Evolutionary conservation across 2,329 filamentous ascomycete genomes (phyloP).

Genomic region (Trichoderma arundinaceum): DNA sequence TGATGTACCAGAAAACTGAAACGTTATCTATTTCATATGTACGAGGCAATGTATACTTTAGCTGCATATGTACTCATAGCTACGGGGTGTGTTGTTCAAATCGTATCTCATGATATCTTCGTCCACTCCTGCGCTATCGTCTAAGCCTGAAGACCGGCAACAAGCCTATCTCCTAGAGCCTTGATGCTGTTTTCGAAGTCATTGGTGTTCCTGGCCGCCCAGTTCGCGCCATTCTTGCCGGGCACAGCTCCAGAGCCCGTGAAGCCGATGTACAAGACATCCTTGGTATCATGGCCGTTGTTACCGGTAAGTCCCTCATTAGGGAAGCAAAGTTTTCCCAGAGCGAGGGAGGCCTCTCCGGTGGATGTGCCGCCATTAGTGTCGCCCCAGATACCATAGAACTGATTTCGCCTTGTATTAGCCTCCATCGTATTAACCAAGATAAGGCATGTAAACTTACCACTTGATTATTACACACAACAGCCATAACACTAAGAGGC

Average conservation of each 20-base stretch:
- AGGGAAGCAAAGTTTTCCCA: conserved; percentile 59
- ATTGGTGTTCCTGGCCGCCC: conserved; percentile 52
- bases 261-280: conserved; percentile 64
- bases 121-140: no score
- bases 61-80: neutral
- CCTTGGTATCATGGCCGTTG: conserved; percentile 56
- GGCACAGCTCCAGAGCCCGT: conserved; percentile 57
- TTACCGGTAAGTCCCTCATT: conserved; percentile 53
- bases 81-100: neutral
- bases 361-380: conserved; percentile 56
- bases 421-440: neutral
- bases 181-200: conserved; percentile 57
- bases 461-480: conserved; percentile 31
- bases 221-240: conserved; percentile 54
- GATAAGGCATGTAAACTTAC: conserved; percentile 3
- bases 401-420: conserved; percentile 6
- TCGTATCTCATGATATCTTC: neutral
- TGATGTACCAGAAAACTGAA: neutral
- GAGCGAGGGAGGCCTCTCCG: conserved; percentile 58
- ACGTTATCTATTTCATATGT: neutral
- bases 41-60: neutral
- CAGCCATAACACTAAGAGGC: conserved; percentile 31
- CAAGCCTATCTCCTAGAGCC: conserved; percentile 52
- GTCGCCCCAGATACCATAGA: conserved; percentile 62
- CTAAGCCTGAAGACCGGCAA: conserved; percentile 38